Conservation (phyloP, 352 stramenopile species). For the Globisporangium recalcitrans region DNA sequence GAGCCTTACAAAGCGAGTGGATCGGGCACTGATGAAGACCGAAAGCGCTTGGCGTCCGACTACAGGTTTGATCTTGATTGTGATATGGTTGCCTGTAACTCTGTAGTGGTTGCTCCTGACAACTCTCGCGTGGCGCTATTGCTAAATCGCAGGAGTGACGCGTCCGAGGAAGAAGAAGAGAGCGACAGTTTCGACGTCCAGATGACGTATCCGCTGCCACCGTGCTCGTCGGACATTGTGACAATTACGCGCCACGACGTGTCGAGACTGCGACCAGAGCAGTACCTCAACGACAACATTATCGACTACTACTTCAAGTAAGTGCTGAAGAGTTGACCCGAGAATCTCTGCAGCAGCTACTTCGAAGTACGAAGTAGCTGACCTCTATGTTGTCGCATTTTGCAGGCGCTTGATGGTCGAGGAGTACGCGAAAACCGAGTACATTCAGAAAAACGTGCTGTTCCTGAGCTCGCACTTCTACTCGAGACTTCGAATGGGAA, state of each 20-base stretch:
- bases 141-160: slow-evolving; percentile 1
- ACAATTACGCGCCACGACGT: slow-evolving; percentile 68
- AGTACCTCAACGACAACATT: slow-evolving; percentile 91
- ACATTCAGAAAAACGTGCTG: slow-evolving; percentile 64
- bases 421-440: slow-evolving; percentile 29
- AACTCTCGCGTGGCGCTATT: too few relatives aligned
- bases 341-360: too few relatives aligned
- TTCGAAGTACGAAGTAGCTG: neutral
- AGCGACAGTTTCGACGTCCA: slow-evolving; percentile 28
- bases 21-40: neutral
- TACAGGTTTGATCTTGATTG: slow-evolving; percentile 6
- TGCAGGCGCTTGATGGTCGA: slow-evolving; percentile 54
- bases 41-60: slow-evolving; percentile 12
- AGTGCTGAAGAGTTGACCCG: slow-evolving; percentile 6
- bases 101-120: neutral
- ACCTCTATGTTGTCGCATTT: neutral
- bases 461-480: slow-evolving; percentile 84
- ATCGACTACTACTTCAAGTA: slow-evolving; percentile 92
- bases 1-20: neutral
- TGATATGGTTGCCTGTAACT: too few relatives aligned
- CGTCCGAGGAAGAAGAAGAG: slow-evolving; percentile 18
- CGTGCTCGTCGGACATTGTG: slow-evolving; percentile 66
- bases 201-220: slow-evolving; percentile 69
- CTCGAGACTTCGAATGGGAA: slow-evolving; percentile 45
- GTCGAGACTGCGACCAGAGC: slow-evolving; percentile 44